These are phyloP conservation scores for Sungouiella thailandica DNA, from an alignment of 805 yeast genomes.

Conservation along the genomic window DNA sequence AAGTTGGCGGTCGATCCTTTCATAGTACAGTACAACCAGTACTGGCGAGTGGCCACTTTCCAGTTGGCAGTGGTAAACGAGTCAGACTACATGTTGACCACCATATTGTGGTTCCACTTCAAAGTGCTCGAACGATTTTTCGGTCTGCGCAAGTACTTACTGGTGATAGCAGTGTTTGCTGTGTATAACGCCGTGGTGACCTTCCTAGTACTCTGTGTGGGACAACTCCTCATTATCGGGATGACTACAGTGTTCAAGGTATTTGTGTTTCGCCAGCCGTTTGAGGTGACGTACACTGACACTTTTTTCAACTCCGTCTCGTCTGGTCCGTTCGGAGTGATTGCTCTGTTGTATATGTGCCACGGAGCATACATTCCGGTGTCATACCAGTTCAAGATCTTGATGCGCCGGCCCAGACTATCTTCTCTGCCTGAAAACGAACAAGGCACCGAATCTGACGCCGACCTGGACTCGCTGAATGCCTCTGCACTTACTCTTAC, in stretches of 20 bases:
- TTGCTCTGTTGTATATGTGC: slow-evolving; percentile 37
- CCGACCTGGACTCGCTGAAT: background rate
- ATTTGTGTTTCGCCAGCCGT: slow-evolving; percentile 3
- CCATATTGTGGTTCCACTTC: slow-evolving; percentile 45
- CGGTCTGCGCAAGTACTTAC: slow-evolving; percentile 52
- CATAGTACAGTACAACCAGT: slow-evolving; percentile 50
- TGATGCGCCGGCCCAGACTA: slow-evolving; percentile 20
- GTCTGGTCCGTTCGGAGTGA: slow-evolving; percentile 38
- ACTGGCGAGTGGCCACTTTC: slow-evolving; percentile 47
- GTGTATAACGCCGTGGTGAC: slow-evolving; percentile 44
- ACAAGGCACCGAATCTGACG: slow-evolving; percentile 12
- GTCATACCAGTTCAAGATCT: slow-evolving; percentile 31
- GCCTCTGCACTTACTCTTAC: slow-evolving; percentile 20
- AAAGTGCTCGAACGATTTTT: slow-evolving; percentile 53
- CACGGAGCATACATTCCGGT: slow-evolving; percentile 30
- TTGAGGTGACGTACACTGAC: slow-evolving; percentile 13
- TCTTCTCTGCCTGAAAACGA: too few species aligned
- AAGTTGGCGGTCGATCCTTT: slow-evolving; percentile 48
- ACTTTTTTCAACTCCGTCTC: slow-evolving; percentile 31
- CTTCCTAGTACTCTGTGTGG: slow-evolving; percentile 36
- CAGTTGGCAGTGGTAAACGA: slow-evolving; percentile 56
- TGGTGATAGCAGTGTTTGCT: slow-evolving; percentile 40
- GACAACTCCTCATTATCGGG: slow-evolving; percentile 29
- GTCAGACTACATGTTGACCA: slow-evolving; percentile 46
- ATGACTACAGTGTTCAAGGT: slow-evolving; percentile 28